These are phyloP conservation scores for Pogostemon cablin DNA, from an alignment of 257 asterid species.

Conservation along the genomic window DNA sequence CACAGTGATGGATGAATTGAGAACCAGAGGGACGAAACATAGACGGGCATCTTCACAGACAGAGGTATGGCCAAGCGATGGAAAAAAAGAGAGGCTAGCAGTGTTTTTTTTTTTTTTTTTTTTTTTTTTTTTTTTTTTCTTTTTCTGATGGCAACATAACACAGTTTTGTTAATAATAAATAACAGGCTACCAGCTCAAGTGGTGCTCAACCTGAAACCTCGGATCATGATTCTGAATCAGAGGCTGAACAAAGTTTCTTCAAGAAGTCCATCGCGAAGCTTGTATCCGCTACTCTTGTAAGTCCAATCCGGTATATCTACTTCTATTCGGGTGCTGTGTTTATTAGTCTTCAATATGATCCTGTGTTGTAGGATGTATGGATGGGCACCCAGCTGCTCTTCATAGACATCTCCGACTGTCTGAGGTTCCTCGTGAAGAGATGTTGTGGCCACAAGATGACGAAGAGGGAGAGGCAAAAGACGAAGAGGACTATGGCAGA, in stretches of 20 bases:
- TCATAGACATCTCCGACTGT: conserved; percentile 51
- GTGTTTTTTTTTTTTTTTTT: background rate
- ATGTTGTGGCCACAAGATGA: conserved; percentile 50
- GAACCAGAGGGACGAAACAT: conserved; percentile 41
- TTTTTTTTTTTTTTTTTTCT: background rate
- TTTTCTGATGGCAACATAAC: conserved; percentile 8
- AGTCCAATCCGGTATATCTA: conserved; percentile 37
- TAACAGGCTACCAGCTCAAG: conserved; percentile 47
- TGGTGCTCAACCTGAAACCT: conserved; percentile 30
- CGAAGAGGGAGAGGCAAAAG: conserved; percentile 65
- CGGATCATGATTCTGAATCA: conserved; percentile 27
- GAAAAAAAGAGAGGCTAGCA: background rate
- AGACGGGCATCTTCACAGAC: conserved; percentile 36
- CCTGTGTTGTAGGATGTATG: conserved; percentile 54
- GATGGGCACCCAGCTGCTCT: conserved; percentile 81
- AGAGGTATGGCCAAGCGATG: conserved; percentile 41
- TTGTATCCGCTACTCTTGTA: conserved; percentile 58
- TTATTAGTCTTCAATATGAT: conserved; percentile 26
- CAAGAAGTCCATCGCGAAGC: conserved; percentile 49
- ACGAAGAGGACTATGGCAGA: conserved; percentile 59
- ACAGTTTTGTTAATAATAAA: conserved; percentile 30
- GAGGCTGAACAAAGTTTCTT: conserved; percentile 50
- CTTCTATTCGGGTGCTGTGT: background rate
- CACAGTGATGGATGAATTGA: conserved; percentile 37
- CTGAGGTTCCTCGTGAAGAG: conserved; percentile 47